A percentile compares a stretch with the other conserved stretches of the same genome.
Conservation (phyloP, 2,329 filamentous ascomycete genomes). For the Aspergillus neoniger region DNA sequence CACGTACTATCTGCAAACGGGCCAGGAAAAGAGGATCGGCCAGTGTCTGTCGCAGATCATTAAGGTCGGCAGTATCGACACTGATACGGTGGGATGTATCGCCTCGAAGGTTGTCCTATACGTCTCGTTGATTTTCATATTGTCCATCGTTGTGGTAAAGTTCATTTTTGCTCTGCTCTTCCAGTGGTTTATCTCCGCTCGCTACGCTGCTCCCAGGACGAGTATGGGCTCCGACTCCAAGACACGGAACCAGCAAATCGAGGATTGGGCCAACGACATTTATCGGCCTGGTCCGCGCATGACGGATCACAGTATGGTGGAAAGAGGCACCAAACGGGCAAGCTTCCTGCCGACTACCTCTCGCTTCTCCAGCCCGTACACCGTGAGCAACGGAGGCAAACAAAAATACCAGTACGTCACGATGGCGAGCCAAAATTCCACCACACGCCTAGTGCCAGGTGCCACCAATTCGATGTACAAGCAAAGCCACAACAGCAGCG, state of each 20-base stretch:
- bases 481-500: constrained; percentile 56
- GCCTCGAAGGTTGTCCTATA: constrained; percentile 97
- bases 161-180: constrained; percentile 89
- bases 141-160: constrained; percentile 81
- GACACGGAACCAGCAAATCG: constrained; percentile 87
- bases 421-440: constrained; percentile 87
- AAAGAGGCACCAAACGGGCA: constrained; percentile 74
- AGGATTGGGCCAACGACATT: constrained; percentile 97
- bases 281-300: constrained; percentile 86
- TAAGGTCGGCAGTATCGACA: constrained; percentile 94
- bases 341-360: constrained; percentile 94
- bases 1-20: constrained; percentile 80
- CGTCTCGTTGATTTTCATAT: constrained; percentile 85
- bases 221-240: constrained; percentile 79
- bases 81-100: constrained; percentile 94
- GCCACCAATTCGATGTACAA: constrained; percentile 66
- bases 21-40: constrained; percentile 75
- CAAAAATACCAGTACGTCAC: constrained; percentile 71
- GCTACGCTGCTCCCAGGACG: constrained; percentile 82
- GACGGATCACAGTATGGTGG: constrained; percentile 70
- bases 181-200: constrained; percentile 91
- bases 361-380: constrained; percentile 88
- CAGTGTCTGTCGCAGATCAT: constrained; percentile 91
- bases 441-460: constrained; percentile 67
- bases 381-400: constrained; percentile 64